Evolutionary conservation across 352 stramenopile genomes (phyloP).

Genomic region (Nothophytophthora sp.): DNA sequence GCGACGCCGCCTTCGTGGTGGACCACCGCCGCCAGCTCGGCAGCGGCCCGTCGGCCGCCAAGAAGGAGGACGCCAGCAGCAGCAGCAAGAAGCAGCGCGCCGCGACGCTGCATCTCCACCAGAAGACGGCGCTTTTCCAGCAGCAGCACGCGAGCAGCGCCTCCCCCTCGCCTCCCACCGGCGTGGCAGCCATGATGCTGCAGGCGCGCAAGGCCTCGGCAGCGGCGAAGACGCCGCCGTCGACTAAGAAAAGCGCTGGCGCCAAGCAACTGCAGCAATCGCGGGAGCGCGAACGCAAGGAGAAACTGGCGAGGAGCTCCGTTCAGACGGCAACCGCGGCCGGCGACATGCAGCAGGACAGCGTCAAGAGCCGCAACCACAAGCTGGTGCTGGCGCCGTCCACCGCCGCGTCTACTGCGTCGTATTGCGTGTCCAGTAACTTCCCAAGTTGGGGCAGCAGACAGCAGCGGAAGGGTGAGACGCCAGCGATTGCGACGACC

Average conservation of each 20-base stretch:
- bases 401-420: constrained; percentile 1
- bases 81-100: constrained; percentile 37
- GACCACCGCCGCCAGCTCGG: constrained; percentile 37
- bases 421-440: constrained; percentile 20
- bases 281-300: constrained; percentile 40
- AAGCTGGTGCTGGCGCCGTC: constrained; percentile 58
- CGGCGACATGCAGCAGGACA: constrained; percentile 42
- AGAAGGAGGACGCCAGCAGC: constrained; percentile 34
- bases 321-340: constrained; percentile 4
- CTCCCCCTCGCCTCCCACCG: not conserved
- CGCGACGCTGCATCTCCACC: not conserved
- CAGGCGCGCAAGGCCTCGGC: not conserved
- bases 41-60: constrained; percentile 12
- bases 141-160: constrained; percentile 3
- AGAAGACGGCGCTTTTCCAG: constrained; percentile 10
- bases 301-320: constrained; percentile 24
- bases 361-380: constrained; percentile 76
- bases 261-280: constrained; percentile 30
- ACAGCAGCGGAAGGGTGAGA: constrained; percentile 17
- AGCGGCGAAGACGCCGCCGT: not conserved
- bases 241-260: constrained; percentile 1
- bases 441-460: constrained; percentile 38
- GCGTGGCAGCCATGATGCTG: not conserved
- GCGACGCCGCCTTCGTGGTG: constrained; percentile 41
- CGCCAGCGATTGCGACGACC: not conserved